These are phyloP conservation scores for Hortiboletus rubellus DNA, from an alignment of 1,284 basidiomycete genomes.

Conservation along the genomic window DNA sequence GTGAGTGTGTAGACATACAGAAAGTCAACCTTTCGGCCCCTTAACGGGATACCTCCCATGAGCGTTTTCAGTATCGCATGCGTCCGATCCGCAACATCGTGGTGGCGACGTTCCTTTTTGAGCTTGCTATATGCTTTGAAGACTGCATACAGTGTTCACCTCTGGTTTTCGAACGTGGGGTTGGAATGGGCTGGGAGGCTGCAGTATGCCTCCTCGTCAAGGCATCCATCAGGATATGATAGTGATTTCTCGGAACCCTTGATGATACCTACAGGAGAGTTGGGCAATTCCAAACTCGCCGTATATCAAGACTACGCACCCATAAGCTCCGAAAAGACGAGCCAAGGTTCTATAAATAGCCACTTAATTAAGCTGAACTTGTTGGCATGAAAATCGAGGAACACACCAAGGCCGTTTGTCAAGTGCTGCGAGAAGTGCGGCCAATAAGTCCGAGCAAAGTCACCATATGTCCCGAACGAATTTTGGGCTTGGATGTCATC, in stretches of 20 bases:
- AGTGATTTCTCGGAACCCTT: constrained; percentile 61
- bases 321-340: constrained; percentile 68
- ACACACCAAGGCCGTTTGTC: constrained; percentile 56
- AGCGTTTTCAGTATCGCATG: constrained; percentile 50
- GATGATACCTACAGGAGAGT: constrained; percentile 53
- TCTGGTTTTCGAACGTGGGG: constrained; percentile 52
- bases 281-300: not conserved
- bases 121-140: constrained; percentile 54
- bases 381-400: not conserved
- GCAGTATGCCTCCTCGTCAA: constrained; percentile 49
- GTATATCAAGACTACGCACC: constrained; percentile 38
- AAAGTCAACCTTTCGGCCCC: constrained; percentile 52
- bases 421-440: constrained; percentile 56
- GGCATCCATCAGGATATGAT: constrained; percentile 34
- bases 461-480: constrained; percentile 46
- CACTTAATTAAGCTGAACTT: not conserved
- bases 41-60: constrained; percentile 30
- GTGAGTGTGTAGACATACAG: constrained; percentile 42
- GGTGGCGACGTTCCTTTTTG: constrained; percentile 47
- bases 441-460: constrained; percentile 62
- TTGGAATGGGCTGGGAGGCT: constrained; percentile 51
- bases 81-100: constrained; percentile 68
- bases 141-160: constrained; percentile 52
- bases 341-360: constrained; percentile 49
- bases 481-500: constrained; percentile 22